Percentiles rank a stretch among this genome's conserved stretches.
Conservation (phyloP, 805 yeast species). For the Monosporozyma servazzii region DNA sequence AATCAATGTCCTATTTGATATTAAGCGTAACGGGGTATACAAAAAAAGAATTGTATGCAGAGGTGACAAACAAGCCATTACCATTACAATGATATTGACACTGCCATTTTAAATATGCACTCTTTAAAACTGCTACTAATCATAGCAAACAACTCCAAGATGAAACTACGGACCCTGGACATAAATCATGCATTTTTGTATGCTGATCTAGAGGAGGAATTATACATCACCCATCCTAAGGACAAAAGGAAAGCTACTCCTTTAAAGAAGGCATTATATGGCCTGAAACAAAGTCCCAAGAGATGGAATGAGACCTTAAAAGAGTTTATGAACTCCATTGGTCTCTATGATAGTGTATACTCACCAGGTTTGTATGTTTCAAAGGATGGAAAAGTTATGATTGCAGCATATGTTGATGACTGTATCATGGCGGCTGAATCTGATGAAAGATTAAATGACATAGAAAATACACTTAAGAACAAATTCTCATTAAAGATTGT, state of each 20-base stretch:
- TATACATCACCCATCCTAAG: neutral
- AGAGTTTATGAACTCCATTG: conserved; percentile 2
- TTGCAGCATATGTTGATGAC: conserved; percentile 11
- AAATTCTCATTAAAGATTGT: conserved; percentile 4
- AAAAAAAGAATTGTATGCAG: conserved; percentile 6
- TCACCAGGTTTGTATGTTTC: conserved; percentile 6
- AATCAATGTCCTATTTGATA: conserved; percentile 1
- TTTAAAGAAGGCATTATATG: conserved; percentile 4
- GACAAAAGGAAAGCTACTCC: neutral
- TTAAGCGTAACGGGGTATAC: conserved; percentile 5
- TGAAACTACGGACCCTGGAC: conserved; percentile 1
- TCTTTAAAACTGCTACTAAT: conserved; percentile 1
- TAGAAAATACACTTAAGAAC: neutral
- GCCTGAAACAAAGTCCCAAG: conserved; percentile 5
- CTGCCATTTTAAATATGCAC: conserved; percentile 1
- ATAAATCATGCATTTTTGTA: conserved; percentile 6
- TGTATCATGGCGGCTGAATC: conserved; percentile 6
- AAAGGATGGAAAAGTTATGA: conserved; percentile 1
- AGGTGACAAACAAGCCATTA: conserved; percentile 5
- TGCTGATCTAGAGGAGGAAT: neutral
- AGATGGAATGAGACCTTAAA: conserved; percentile 6
- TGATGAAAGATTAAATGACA: conserved; percentile 3
- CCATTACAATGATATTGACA: conserved; percentile 2
- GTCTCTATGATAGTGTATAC: conserved; percentile 1
- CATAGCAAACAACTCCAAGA: conserved; percentile 1